phyloP scores from a whole-genome alignment of 305 asterid species.

The Plantago rigida region DNA sequence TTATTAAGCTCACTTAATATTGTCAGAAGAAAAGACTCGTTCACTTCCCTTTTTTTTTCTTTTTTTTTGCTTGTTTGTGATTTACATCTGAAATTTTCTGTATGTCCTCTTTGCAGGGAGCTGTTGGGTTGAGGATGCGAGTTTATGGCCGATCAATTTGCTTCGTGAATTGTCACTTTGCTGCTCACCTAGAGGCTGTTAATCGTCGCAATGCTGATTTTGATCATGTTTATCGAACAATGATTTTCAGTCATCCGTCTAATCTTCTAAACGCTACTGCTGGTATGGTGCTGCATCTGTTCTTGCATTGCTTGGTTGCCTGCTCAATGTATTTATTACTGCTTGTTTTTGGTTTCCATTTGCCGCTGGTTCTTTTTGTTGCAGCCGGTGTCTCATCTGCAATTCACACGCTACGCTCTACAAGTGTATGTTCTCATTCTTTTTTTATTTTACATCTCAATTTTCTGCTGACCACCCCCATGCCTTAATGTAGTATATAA shows the following conservation, averaged over 20 bases:
- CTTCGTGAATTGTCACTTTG: conserved; percentile 94
- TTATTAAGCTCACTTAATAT: too few species aligned
- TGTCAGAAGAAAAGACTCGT: too few species aligned
- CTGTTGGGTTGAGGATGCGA: conserved; percentile 93
- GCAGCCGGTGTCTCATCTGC: conserved; percentile 71
- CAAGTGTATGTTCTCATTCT: conserved; percentile 51
- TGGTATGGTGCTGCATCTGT: conserved; percentile 53
- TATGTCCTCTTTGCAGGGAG: conserved; percentile 57
- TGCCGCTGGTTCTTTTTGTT: conserved; percentile 54
- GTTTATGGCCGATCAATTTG: conserved; percentile 68
- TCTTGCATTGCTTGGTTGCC: conserved; percentile 46
- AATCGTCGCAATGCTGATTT: conserved; percentile 88
- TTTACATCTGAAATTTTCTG: not conserved
- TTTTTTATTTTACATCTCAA: conserved; percentile 22
- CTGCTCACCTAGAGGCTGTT: conserved; percentile 92
- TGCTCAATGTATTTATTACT: conserved; percentile 39
- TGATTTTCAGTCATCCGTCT: conserved; percentile 78
- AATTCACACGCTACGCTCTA: conserved; percentile 58
- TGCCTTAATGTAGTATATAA: not conserved
- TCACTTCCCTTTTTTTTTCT: too few species aligned
- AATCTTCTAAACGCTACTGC: conserved; percentile 50
- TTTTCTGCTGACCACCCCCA: conserved; percentile 6
- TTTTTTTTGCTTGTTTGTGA: too few species aligned
- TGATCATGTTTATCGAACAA: conserved; percentile 79
- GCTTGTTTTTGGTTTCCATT: conserved; percentile 40